These are phyloP conservation scores for Alopecurus myosuroides DNA, from an alignment of 176 grass and related monocot genomes.

Conservation along the genomic window DNA sequence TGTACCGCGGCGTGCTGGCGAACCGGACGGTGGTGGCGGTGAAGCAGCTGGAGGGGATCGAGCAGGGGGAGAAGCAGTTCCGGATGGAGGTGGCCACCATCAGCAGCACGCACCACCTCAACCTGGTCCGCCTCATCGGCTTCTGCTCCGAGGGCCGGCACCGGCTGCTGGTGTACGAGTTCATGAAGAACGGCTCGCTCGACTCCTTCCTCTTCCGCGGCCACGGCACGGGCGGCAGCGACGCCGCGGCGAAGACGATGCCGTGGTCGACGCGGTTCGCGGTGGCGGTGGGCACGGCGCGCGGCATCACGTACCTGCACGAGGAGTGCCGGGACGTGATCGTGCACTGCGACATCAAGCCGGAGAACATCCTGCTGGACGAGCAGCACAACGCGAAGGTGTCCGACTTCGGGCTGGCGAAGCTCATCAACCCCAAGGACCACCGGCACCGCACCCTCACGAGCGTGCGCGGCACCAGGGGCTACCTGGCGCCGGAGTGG, in stretches of 20 bases:
- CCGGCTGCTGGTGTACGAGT: constrained; percentile 87
- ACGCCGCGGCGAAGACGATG: constrained; percentile 6
- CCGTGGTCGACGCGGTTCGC: constrained; percentile 64
- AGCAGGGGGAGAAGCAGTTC: constrained; percentile 99
- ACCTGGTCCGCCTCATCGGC: constrained; percentile 85
- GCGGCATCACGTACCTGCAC: constrained; percentile 90
- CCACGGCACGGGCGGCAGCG: constrained; percentile 13
- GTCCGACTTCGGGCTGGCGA: constrained; percentile 93
- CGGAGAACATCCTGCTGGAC: constrained; percentile 94
- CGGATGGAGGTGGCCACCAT: constrained; percentile 99
- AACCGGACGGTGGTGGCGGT: constrained; percentile 77
- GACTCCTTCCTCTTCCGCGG: constrained; percentile 73
- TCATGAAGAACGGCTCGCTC: constrained; percentile 96
- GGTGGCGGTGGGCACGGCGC: constrained; percentile 75
- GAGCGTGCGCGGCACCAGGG: constrained; percentile 80
- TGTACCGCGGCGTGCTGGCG: constrained; percentile 78
- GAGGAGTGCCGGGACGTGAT: constrained; percentile 99
- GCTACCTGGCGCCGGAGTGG: constrained; percentile 92
- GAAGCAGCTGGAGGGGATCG: constrained; percentile 96
- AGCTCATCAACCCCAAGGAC: constrained; percentile 82
- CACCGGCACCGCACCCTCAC: constrained; percentile 83
- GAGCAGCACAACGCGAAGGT: constrained; percentile 89
- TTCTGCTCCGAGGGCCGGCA: constrained; percentile 98
- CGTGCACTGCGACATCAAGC: constrained; percentile 98
- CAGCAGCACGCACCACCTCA: constrained; percentile 98